Percentiles rank a stretch among this genome's conserved stretches.
Evolutionary conservation across 73 alveolate species (phyloP).

Genomic region (Blepharisma japonicum): DNA sequence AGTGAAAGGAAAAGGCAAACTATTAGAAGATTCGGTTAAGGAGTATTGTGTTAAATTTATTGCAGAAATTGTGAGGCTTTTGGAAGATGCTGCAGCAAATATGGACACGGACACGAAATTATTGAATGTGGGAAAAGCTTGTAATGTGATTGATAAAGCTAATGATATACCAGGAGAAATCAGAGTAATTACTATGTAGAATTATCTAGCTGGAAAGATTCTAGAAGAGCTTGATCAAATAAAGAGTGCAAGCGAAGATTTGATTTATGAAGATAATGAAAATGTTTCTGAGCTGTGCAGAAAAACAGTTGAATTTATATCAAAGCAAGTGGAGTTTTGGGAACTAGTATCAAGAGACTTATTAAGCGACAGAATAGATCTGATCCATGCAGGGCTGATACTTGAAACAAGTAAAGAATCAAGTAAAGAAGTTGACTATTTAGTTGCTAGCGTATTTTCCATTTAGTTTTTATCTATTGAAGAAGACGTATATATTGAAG

Average conservation of each 20-base stretch:
- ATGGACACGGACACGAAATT: not conserved
- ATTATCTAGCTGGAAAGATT: too few relatives aligned
- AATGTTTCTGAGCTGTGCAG: not conserved
- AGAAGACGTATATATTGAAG: constrained; percentile 6
- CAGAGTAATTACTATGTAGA: too few relatives aligned
- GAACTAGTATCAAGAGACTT: not conserved
- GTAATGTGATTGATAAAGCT: too few relatives aligned
- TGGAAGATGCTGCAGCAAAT: not conserved
- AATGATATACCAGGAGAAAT: too few relatives aligned
- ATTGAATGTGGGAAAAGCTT: not conserved
- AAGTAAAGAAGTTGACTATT: not conserved
- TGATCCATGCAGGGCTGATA: not conserved
- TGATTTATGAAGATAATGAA: not conserved
- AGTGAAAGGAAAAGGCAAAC: not conserved
- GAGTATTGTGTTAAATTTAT: not conserved
- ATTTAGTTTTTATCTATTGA: constrained; percentile 3
- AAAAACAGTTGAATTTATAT: not conserved
- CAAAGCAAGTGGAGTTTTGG: not conserved
- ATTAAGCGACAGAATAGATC: not conserved
- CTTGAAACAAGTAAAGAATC: not conserved
- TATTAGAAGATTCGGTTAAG: not conserved
- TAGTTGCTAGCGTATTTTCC: not conserved
- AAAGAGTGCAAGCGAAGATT: constrained; percentile 6
- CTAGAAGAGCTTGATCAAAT: not conserved
- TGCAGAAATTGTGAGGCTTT: not conserved